Evolutionary conservation across 192 early-diverging fungal genomes (phyloP).

Genomic region (Helicostylum pulchrum): DNA sequence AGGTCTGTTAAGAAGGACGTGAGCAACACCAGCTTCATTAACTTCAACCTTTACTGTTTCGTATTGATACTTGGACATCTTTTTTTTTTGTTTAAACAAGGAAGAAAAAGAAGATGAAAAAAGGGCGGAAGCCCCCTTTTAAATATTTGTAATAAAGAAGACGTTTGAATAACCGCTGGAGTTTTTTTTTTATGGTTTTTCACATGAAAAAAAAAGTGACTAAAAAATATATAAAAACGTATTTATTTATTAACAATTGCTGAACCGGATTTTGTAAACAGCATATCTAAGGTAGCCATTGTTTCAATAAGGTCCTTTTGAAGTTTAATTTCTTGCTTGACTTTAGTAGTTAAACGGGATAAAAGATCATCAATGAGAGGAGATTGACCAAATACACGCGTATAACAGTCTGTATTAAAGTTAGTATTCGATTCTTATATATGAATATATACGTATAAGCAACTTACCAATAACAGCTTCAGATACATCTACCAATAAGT

Average conservation of each 20-base stretch:
- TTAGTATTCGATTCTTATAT: too few relatives aligned
- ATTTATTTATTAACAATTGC: too few relatives aligned
- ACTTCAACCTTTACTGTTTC: conserved; percentile 61
- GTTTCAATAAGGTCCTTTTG: conserved; percentile 77
- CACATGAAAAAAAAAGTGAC: too few relatives aligned
- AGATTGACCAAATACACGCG: conserved; percentile 74
- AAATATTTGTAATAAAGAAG: too few relatives aligned
- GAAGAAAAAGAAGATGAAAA: not conserved
- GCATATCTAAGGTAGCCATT: conserved; percentile 81
- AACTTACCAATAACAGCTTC: conserved; percentile 68
- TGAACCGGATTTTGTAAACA: conserved; percentile 52
- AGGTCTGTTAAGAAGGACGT: conserved; percentile 83
- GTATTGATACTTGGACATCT: conserved; percentile 19
- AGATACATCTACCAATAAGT: conserved; percentile 74
- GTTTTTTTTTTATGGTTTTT: too few relatives aligned
- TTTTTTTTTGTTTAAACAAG: not conserved
- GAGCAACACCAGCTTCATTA: conserved; percentile 60
- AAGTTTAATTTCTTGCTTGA: conserved; percentile 71
- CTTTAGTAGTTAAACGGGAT: conserved; percentile 62
- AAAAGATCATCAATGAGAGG: conserved; percentile 78
- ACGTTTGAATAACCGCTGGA: too few relatives aligned
- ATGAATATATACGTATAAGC: not conserved
- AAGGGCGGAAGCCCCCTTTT: conserved; percentile 14
- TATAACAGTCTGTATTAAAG: conserved; percentile 70
- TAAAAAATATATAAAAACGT: too few relatives aligned